Base-by-base conservation (phyloP, 306 rosid genomes). In the Corylus avellana region DNA sequence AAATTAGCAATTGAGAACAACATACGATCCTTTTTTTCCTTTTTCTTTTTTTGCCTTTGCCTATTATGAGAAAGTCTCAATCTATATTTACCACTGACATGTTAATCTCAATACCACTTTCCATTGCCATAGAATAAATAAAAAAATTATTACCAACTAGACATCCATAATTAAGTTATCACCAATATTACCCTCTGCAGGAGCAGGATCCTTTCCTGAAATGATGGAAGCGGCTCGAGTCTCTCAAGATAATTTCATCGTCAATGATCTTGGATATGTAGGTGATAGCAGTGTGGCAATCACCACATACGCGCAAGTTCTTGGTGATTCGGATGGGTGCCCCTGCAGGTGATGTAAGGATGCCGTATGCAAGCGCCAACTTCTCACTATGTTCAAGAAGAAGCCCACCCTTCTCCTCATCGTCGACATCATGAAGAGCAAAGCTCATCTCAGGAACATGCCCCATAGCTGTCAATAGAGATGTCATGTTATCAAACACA, bases 141-240 rank as follows among this genome's bases (percentile, higher is more conserved):
- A 22, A 58, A 58, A 37, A 57, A 50, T 69, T 37, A 3, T 46
- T 44, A 39, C 59, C n/a, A 67, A 75, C 68, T 62, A 69, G 49
- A 73, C 73, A 44, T 73, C 75, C 49, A 73, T 62, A 71, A 20
- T 54, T 58, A 18, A 75, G 6, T 53, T 11, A 62, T 92, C 90
- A 92, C 97, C 96, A 94, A 82, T 90, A 22, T 22, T 22, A 94
- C 75, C 91, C 92, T 82, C 79, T 83, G 83, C 97, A 94, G 2
- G 97, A 85, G 82, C 96, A 94, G 13, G 89, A 90, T 67, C 97
- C 97, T 0, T 90, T 89, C 85, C 82, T 86, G 81, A 92, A 92
- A 94, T 92, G 98, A 87, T 94, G 98, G 84, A 94, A 94, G 46
- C 96, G 97, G 76, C 91, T 90, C 3, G 98, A 88, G 70, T 94